These are phyloP conservation scores for Xylaria grammica DNA, from an alignment of 495 filamentous ascomycete genomes.

Conservation along the genomic window DNA sequence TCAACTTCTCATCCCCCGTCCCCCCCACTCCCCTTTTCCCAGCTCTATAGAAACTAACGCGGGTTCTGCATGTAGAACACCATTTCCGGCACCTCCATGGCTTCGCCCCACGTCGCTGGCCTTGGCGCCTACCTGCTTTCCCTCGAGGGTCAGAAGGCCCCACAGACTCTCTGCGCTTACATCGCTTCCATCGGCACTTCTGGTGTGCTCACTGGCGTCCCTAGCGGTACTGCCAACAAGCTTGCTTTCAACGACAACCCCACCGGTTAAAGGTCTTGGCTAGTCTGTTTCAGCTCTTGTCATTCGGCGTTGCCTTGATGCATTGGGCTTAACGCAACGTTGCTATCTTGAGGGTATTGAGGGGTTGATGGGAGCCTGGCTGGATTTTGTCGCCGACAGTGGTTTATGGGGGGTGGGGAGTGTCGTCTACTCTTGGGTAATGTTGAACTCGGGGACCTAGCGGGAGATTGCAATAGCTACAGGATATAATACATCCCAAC, in stretches of 20 bases:
- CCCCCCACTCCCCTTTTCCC: not conserved
- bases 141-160: slow-evolving; percentile 50
- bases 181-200: slow-evolving; percentile 44
- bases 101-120: slow-evolving; percentile 67
- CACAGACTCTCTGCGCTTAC: slow-evolving; percentile 50
- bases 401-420: not conserved
- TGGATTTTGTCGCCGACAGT: not conserved
- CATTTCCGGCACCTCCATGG: slow-evolving; percentile 73
- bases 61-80: slow-evolving; percentile 51
- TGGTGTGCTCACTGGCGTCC: slow-evolving; percentile 43
- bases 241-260: slow-evolving; percentile 60
- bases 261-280: slow-evolving; percentile 31
- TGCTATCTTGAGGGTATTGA: not conserved
- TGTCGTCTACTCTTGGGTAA: not conserved
- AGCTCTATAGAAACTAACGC: not conserved
- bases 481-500: slow-evolving; percentile 1
- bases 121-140: slow-evolving; percentile 65
- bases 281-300: not conserved
- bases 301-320: not conserved
- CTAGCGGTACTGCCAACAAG: slow-evolving; percentile 51
- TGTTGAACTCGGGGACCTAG: not conserved
- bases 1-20: not conserved
- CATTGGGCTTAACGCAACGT: not conserved
- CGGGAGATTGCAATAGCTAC: not conserved
- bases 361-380: not conserved